Evolutionary conservation across 148 eudicot species (phyloP).

Genomic region (Salicornia ramosissima): DNA sequence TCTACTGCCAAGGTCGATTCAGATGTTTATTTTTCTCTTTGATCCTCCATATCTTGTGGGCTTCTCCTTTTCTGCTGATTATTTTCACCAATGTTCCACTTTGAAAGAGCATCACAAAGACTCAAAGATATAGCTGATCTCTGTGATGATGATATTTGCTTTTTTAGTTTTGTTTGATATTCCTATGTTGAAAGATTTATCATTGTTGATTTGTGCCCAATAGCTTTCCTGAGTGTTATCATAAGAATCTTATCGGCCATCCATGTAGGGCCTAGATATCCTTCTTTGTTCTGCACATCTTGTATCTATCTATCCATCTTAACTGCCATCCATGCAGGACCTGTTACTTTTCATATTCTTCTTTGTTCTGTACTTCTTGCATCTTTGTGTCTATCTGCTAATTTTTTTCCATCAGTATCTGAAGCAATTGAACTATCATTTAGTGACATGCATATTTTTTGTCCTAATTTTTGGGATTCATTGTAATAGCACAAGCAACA

Average conservation of each 20-base stretch:
- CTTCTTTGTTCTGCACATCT: too few relatives aligned
- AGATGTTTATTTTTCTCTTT: too few relatives aligned
- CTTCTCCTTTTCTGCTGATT: background rate
- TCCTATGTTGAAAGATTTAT: background rate
- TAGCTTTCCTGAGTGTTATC: background rate
- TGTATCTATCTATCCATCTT: background rate
- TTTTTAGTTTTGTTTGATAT: too few relatives aligned
- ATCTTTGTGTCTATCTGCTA: too few relatives aligned
- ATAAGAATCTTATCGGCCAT: slow-evolving; percentile 4
- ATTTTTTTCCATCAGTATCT: background rate
- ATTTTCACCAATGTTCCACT: background rate
- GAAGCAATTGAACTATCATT: background rate
- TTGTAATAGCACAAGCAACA: too few relatives aligned
- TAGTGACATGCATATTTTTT: background rate
- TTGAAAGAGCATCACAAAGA: background rate
- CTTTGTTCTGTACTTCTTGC: too few relatives aligned
- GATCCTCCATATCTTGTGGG: background rate
- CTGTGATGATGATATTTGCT: background rate
- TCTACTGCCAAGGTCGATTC: background rate
- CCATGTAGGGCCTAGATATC: background rate
- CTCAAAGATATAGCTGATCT: background rate
- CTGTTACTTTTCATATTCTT: too few relatives aligned
- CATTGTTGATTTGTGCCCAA: background rate
- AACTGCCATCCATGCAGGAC: too few relatives aligned
- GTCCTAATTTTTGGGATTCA: too few relatives aligned